Evolutionary conservation across 495 filamentous ascomycete genomes (phyloP).

Genomic region (Talaromyces wortmannii): DNA sequence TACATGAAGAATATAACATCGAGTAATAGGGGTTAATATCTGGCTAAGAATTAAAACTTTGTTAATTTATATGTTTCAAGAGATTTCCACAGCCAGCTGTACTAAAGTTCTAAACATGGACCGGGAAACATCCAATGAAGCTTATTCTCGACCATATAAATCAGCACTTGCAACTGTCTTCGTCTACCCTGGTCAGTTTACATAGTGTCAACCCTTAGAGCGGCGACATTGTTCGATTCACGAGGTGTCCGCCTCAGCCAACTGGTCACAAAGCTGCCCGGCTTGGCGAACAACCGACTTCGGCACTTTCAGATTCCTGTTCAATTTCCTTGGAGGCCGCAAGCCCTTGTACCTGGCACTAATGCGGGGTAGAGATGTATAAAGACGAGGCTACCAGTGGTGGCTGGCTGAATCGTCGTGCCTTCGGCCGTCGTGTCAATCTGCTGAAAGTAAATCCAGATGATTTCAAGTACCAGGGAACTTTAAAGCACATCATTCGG

Average conservation of each 20-base stretch:
- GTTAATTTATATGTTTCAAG: no score
- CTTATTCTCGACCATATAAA: slow-evolving; percentile 45
- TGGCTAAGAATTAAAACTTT: background rate
- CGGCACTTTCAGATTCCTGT: slow-evolving; percentile 48
- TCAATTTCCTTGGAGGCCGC: slow-evolving; percentile 54
- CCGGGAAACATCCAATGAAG: slow-evolving; percentile 26
- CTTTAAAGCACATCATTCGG: no score
- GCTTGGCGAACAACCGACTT: slow-evolving; percentile 49
- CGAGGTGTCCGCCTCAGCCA: slow-evolving; percentile 39
- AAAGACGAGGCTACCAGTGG: slow-evolving; percentile 21
- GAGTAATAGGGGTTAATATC: background rate
- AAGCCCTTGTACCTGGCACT: slow-evolving; percentile 42
- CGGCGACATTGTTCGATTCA: slow-evolving; percentile 54
- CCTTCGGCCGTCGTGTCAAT: no score
- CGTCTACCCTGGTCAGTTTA: slow-evolving; percentile 34
- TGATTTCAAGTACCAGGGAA: no score
- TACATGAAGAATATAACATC: background rate
- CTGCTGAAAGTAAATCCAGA: no score
- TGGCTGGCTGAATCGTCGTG: no score
- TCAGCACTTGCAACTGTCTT: slow-evolving; percentile 39
- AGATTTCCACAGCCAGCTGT: slow-evolving; percentile 38
- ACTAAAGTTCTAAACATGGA: slow-evolving; percentile 30
- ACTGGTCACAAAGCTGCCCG: slow-evolving; percentile 28
- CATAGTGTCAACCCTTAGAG: slow-evolving; percentile 43
- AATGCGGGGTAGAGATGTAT: slow-evolving; percentile 54